Evolutionary conservation across 345 rosid species (phyloP).

Genomic region (Hypericum androsaemum): DNA sequence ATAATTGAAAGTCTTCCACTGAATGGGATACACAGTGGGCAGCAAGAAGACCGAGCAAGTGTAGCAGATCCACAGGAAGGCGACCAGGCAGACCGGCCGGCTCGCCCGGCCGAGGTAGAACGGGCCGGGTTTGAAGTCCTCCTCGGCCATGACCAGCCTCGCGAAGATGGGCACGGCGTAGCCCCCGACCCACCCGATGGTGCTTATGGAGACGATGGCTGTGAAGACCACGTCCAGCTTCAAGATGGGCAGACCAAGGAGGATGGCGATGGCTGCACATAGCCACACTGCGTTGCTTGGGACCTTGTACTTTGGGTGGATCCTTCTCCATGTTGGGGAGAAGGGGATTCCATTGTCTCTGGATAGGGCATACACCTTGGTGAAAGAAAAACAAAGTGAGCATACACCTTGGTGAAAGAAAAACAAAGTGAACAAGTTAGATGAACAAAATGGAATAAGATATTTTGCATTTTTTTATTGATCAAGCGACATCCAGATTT

Average conservation of each 20-base stretch:
- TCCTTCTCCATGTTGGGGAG: constrained; percentile 16
- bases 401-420: constrained; percentile 10
- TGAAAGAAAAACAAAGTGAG: background rate
- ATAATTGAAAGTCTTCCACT: constrained; percentile 16
- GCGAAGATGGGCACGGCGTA: constrained; percentile 19
- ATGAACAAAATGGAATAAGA: too few species aligned
- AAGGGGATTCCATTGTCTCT: constrained; percentile 25
- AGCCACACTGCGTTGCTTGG: constrained; percentile 22
- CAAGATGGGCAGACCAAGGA: constrained; percentile 16
- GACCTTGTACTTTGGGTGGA: constrained; percentile 19
- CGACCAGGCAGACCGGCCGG: constrained; percentile 19
- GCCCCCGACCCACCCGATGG: constrained; percentile 23
- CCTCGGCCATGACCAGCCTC: constrained; percentile 12
- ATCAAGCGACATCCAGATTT: too few species aligned
- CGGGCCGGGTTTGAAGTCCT: constrained; percentile 20
- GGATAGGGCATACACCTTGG: constrained; percentile 17
- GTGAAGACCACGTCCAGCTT: constrained; percentile 21
- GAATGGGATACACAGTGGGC: constrained; percentile 16
- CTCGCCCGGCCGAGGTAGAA: constrained; percentile 17
- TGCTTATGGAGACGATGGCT: constrained; percentile 23
- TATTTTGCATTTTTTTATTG: too few species aligned
- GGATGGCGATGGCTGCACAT: constrained; percentile 11
- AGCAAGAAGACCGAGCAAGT: constrained; percentile 10
- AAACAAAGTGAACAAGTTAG: too few species aligned
- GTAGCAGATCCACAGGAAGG: constrained; percentile 19